Conservation (phyloP, 139 green algal species). For the Eudorina sp. region DNA sequence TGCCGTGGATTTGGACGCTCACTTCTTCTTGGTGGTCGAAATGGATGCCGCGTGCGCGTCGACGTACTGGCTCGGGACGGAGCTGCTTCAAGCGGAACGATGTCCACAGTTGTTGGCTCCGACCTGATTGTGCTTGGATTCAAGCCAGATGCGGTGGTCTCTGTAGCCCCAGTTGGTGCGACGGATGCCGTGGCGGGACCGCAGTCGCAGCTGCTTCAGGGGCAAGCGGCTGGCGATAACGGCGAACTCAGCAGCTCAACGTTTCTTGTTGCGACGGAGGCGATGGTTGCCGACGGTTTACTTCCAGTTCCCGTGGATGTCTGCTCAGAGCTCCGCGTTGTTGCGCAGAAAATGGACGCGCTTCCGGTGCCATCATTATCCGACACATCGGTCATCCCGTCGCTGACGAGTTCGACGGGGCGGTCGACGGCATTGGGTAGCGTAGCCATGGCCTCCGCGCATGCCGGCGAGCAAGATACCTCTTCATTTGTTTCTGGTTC, state of each 20-base stretch:
- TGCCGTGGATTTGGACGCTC: neutral
- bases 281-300: neutral
- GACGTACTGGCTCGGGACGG: neutral
- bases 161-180: neutral
- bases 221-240: neutral
- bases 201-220: too few relatives aligned
- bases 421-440: neutral
- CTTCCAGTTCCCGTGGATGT: too few relatives aligned
- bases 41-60: neutral
- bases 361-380: neutral
- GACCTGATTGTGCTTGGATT: constrained; percentile 5
- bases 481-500: neutral
- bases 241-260: neutral
- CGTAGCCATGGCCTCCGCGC: neutral
- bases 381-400: neutral
- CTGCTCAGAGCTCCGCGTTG: too few relatives aligned
- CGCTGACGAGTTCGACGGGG: neutral
- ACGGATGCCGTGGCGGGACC: neutral
- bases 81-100: neutral
- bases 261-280: neutral
- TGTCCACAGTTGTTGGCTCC: neutral
- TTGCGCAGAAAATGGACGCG: too few relatives aligned
- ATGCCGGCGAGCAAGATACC: neutral
- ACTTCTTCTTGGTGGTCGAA: neutral
- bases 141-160: neutral